Conservation (phyloP, 2,329 filamentous ascomycete species). For the Fusarium solani-melongenae region DNA sequence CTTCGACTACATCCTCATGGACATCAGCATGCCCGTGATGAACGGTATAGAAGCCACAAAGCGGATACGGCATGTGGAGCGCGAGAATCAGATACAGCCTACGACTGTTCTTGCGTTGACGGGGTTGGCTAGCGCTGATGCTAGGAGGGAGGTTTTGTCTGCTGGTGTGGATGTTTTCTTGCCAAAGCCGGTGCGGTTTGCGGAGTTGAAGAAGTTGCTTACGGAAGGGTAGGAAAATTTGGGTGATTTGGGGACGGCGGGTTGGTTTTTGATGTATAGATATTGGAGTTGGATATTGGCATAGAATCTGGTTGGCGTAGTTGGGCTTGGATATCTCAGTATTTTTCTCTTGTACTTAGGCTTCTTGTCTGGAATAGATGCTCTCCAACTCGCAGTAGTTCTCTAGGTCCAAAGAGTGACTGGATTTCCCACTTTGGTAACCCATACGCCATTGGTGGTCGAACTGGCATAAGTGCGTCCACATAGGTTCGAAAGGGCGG, state of each 20-base stretch:
- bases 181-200: constrained; percentile 61
- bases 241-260: not conserved
- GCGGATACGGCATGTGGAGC: constrained; percentile 61
- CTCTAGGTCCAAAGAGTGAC: not conserved
- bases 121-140: constrained; percentile 61
- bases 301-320: not conserved
- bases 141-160: constrained; percentile 60
- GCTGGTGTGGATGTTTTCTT: constrained; percentile 62
- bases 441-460: not conserved
- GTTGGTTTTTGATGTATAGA: not conserved
- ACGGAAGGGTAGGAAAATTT: not conserved
- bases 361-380: not conserved
- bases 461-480: not conserved
- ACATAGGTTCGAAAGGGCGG: not conserved
- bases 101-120: constrained; percentile 64
- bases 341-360: not conserved
- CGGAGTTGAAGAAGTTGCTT: constrained; percentile 52
- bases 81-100: constrained; percentile 51
- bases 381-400: not conserved
- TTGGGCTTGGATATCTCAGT: not conserved
- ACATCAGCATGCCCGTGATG: constrained; percentile 68
- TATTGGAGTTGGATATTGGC: not conserved
- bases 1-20: constrained; percentile 56
- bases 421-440: not conserved
- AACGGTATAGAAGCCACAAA: constrained; percentile 62